Evolutionary conservation across 768 basidiomycete species (phyloP), one percentile per base, ranked within the genome.

Genomic region (Boletus fagicola): DNA sequence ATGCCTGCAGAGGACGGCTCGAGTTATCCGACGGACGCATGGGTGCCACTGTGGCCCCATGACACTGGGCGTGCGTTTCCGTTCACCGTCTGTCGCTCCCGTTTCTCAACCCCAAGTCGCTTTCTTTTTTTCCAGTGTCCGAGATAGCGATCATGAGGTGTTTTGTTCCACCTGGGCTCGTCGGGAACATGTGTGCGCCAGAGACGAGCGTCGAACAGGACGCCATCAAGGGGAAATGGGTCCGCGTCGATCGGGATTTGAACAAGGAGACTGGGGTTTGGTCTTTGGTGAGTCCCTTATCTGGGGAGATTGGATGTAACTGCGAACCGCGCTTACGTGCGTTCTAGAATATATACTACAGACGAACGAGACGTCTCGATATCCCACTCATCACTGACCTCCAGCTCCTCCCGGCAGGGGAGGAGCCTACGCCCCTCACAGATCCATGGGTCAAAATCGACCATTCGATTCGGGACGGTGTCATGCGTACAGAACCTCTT

Each of bases 211-310:
- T 77, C 12, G 88, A 91, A 66, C 72, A 87, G 48, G 90, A 94
- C 67, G 85, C 87, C 6, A 81, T 85, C 63, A 85, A 81, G 62
- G 90, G 90, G 0, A 90, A 87, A 64, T 99, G 96, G 96, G 92
- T 96, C 2, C 83, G 89, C 15, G 87, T 99, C 13, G 84, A 85
- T 39, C 80, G 84, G 45, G 89, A 98, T 74, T 72, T 98, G 35
- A 94, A 94, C 67, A 76, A 35, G 76, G 83, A 80, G 76, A 74
- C 68, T 63, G 87, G 77, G 56, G 69, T 82, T 26, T 87, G 76
- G 74, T 85, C 78, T 64, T 71, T 91, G 65, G 85, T 92, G 60
- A 67, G 83, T 2, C 6, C 20, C 38, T 33, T n/a, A 8, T 18
- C 47, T 33, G 7, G 49, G 22, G 16, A 0, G 45, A 12, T 38